Base-by-base conservation (phyloP, 371 early-diverging fungal genomes). In the Saksenaea oblongispora region DNA sequence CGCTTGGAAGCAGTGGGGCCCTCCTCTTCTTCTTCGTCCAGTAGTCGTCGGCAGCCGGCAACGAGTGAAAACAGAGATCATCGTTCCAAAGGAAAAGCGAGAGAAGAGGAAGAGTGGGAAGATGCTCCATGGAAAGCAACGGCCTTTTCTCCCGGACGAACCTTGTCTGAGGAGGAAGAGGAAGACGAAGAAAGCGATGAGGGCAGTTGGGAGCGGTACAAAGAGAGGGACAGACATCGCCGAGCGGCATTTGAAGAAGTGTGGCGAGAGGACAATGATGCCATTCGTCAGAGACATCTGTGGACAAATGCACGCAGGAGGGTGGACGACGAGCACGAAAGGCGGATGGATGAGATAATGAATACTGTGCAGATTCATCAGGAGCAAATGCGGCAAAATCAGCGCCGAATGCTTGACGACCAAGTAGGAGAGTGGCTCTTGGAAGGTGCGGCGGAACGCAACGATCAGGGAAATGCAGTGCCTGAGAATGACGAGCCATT, bases 391-490 rank as follows among this genome's bases (percentile, higher is more conserved):
- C 51, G 27, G 17, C 10, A 18, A 10, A 10, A 31, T 7, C 31
- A 31, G 31, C 31, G 31, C 7, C 2, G 31, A 31, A 31, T 31
- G 4, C 4, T 31, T 17, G 24, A 51, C 10, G 5, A 51, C 17
- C 51, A 17, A 1, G 27, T 5, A 18, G 10, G 27, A 10, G 51
- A 51, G 1, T 15, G 18, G 27, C n/a, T 17, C 5, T 51, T 27
- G 17, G 51, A 51, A 42, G 64, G 66, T 3, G 69, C 54, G 53
- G 57, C 42, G 0, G 62, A 61, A 10, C 55, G 70, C 3, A 76
- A 78, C 7, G 65, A 76, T 10, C 75, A 74, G 17, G 72, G 75
- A 24, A 31, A 65, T 55, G 82, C 68, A 8, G 69, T 58, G 10
- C 18, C n/a, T 26, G 51, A 22, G 1, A 22, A 47, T 47, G 51